Evolutionary conservation across 225 moss, liverwort and hornwort genomes (phyloP), one percentile per base, ranked within the genome.

Genomic region (Physcomitrellopsis africana): DNA sequence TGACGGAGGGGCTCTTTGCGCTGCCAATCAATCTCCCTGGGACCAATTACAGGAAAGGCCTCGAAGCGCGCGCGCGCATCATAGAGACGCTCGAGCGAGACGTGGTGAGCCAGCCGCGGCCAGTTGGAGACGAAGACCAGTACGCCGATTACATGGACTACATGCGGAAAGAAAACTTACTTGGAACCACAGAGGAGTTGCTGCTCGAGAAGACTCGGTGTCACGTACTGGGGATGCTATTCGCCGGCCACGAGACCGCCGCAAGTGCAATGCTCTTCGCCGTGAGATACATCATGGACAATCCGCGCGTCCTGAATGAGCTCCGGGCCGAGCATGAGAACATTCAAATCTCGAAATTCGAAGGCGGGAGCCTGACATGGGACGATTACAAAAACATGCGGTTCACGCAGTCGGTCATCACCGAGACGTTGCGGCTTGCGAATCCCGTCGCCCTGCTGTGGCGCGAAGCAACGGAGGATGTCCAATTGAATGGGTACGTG

Each of bases 121-220:
- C 80, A 6, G 29, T 10, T 1, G 73, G 73, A 1, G 80, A 80
- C 8, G 80, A 80, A 70, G 80, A 80, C 75, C 80, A 80, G 26
- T 80, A 80, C 15, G 80, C 23, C 1, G 75, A 80, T 55, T 80
- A 75, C 80, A 75, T 80, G 80, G 70, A 63, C 3, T 37, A 69
- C 64, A 69, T 75, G 74, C 68, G 80, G 8, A 74, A 58, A 3
- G 64, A 80, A 3, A 70, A 70, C 7, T 15, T 70, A 0, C 80
- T 69, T 0, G 80, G 41, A 8, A 70, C n/a, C 18, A 75, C 80
- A 0, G 80, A 80, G 10, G 64, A 70, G 24, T 3, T 3, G n/a
- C n/a, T 80, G 48, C 64, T 75, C 9, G 80, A 80, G 24, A 53
- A 69, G 19, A 80, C 80, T 0, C 80, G 75, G 24, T 75, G 69